Evolutionary conservation across 192 early-diverging fungal genomes (phyloP).

Genomic region (Coemansia sp.): DNA sequence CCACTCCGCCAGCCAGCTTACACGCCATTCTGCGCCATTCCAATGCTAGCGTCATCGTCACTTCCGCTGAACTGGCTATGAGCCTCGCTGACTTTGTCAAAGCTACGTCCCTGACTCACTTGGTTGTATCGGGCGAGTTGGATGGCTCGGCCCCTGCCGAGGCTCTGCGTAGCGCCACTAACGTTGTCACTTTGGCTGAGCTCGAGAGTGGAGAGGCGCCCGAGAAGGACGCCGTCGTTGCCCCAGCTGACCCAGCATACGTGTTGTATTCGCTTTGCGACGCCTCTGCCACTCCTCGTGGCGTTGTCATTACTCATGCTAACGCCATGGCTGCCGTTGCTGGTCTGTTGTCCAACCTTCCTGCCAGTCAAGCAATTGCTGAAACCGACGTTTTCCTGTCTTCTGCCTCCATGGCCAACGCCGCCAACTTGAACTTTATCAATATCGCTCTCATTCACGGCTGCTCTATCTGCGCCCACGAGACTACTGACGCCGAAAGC

Average conservation of each 20-base stretch:
- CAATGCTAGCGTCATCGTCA: constrained; percentile 22
- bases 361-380: constrained; percentile 23
- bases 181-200: constrained; percentile 14
- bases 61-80: constrained; percentile 19
- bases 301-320: constrained; percentile 40
- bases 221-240: constrained; percentile 27
- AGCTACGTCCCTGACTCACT: constrained; percentile 5
- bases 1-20: constrained; percentile 9
- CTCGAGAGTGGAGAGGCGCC: constrained; percentile 16
- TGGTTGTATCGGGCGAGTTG: constrained; percentile 18
- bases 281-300: constrained; percentile 5
- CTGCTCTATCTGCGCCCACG: constrained; percentile 34
- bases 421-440: constrained; percentile 38
- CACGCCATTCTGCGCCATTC: constrained; percentile 22
- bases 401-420: constrained; percentile 23
- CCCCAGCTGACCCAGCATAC: constrained; percentile 30
- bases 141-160: constrained; percentile 20
- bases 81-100: constrained; percentile 8
- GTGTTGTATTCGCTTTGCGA: constrained; percentile 21
- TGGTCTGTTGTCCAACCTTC: constrained; percentile 24
- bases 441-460: constrained; percentile 27
- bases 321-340: constrained; percentile 41
- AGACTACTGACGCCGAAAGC: constrained; percentile 41
- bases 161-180: constrained; percentile 9
- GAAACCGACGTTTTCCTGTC: constrained; percentile 40